A percentile compares a stretch with the other conserved stretches of the same genome.
These are phyloP conservation scores for Solanum gandarillasii DNA, from an alignment of 257 asterid species.

Conservation along the genomic window DNA sequence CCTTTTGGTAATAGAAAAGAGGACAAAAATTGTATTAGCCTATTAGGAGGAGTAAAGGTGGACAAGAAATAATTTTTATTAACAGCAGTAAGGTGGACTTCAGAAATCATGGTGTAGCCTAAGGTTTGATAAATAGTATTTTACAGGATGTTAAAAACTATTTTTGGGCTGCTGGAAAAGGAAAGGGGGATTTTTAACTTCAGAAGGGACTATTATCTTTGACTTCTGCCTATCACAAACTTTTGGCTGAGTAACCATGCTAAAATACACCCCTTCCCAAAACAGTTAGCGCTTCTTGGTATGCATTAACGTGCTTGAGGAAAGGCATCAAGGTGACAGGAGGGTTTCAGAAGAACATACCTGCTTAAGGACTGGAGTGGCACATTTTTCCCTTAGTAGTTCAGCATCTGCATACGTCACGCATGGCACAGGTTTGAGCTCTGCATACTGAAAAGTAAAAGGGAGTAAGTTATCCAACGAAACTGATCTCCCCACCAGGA, in stretches of 20 bases:
- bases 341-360: slow-evolving; percentile 20
- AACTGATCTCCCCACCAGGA: not conserved
- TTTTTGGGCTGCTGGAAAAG: not conserved
- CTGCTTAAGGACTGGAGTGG: slow-evolving; percentile 88
- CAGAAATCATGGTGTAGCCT: not conserved
- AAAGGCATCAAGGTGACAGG: not conserved
- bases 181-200: not conserved
- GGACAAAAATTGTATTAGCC: not conserved
- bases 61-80: not conserved
- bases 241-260: not conserved
- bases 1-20: not conserved
- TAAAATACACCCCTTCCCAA: not conserved
- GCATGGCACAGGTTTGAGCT: slow-evolving; percentile 98
- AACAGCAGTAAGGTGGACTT: not conserved
- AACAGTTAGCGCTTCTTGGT: not conserved
- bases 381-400: slow-evolving; percentile 68
- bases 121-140: not conserved
- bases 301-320: not conserved
- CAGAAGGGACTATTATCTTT: not conserved
- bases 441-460: slow-evolving; percentile 68
- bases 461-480: not conserved
- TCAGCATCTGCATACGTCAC: slow-evolving; percentile 80
- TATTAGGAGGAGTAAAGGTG: not conserved
- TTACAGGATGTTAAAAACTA: not conserved
- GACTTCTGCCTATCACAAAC: not conserved